A percentile compares a stretch with the other conserved stretches of the same genome.
phyloP scores from a whole-genome alignment of 73 alveolate genomes.

The Paramecium pentaurelia region DNA sequence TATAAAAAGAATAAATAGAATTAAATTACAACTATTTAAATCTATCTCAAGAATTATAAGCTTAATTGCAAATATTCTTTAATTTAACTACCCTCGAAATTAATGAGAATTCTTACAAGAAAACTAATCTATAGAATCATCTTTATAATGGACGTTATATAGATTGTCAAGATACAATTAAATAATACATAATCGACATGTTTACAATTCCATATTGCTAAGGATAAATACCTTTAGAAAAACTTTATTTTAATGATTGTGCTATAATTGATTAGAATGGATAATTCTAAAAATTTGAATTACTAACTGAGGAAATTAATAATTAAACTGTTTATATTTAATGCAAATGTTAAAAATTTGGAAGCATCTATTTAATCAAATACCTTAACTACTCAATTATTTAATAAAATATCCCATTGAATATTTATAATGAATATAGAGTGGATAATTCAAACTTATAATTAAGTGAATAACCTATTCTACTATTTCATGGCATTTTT shows the following conservation, averaged over 20 bases:
- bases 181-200: neutral
- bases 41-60: neutral
- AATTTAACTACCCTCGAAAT: neutral
- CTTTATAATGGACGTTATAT: neutral
- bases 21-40: neutral
- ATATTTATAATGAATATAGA: too few relatives aligned
- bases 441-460: too few relatives aligned
- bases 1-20: neutral
- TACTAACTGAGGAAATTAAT: neutral
- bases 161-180: too few relatives aligned
- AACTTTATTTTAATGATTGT: neutral
- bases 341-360: neutral
- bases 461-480: neutral
- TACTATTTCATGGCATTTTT: neutral
- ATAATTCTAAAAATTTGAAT: neutral
- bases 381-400: neutral
- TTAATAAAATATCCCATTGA: too few relatives aligned
- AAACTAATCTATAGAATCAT: neutral
- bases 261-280: neutral
- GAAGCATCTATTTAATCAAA: neutral
- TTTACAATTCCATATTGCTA: neutral
- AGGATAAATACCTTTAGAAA: neutral
- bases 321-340: neutral
- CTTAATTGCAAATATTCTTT: neutral
- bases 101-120: neutral